phyloP scores from a whole-genome alignment of 163 green algal species.

The Trebouxia gelatinosa region DNA sequence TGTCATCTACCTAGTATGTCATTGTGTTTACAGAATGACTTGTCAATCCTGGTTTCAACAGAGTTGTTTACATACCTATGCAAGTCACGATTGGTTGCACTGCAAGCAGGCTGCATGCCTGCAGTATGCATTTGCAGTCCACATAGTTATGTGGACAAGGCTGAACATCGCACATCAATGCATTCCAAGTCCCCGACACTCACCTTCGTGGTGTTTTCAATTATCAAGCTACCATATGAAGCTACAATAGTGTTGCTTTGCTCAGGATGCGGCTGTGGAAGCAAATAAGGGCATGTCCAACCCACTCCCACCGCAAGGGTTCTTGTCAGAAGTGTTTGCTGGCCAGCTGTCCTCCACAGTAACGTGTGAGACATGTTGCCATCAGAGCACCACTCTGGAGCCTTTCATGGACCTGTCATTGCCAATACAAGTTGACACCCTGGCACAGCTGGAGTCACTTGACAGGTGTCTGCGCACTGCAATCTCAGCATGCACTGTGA shows the following conservation, averaged over 20 bases:
- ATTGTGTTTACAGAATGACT: no score
- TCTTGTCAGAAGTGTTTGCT: slow-evolving; percentile 36
- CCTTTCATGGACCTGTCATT: slow-evolving; percentile 43
- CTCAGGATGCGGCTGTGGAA: background rate
- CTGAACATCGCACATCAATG: background rate
- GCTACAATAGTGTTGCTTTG: background rate
- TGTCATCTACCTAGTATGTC: no score
- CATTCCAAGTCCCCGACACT: background rate
- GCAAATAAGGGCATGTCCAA: background rate
- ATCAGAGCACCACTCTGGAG: slow-evolving; percentile 30
- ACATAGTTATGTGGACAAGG: no score
- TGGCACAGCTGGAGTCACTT: background rate
- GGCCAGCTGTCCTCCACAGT: slow-evolving; percentile 38
- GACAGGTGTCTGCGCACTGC: no score
- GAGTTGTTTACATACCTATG: no score
- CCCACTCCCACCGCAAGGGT: background rate
- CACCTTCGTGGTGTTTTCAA: background rate
- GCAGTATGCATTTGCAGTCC: no score
- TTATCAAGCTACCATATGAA: background rate
- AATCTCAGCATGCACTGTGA: no score
- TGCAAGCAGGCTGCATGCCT: no score
- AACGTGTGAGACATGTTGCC: slow-evolving; percentile 30
- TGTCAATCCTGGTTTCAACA: no score
- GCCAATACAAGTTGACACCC: slow-evolving; percentile 17
- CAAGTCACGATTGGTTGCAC: no score